Evolutionary conservation across 495 filamentous ascomycete genomes (phyloP), one percentile per base, ranked within the genome.

Genomic region (Chaetomium cochliodes): DNA sequence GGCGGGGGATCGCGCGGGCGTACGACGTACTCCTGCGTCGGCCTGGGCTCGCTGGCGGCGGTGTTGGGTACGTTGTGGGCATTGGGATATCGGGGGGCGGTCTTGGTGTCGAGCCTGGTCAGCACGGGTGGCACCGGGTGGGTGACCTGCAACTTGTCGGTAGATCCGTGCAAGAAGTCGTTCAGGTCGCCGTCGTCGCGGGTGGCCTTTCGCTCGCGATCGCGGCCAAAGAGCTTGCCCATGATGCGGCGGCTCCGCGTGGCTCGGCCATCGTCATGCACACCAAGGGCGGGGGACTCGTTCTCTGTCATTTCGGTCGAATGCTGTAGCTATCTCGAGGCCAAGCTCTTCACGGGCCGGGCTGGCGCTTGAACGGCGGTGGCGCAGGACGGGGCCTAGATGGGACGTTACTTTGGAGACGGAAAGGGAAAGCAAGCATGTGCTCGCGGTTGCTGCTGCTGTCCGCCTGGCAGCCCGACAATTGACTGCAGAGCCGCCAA

Each of bases 141-240:
- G 47, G 73, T 62, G 50, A 80, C 72, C 55, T 73, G 72, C 54
- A 81, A 58, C 20, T 71, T 75, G 68, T 82, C 79, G 11, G 77
- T 72, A 25, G 74, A 66, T 25, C 79, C 80, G 42, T 62, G 76
- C 11, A 82, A 69, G 63, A 82, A 82, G 68, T 78, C 76, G 53
- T 79, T 76, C 60, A 82, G 68, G 37, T 77, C 73, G 59, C 56
- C 57, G 55, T 78, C 73, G 61, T 78, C 77, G 58, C 71, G 74
- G 13, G 76, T 71, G 22, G 73, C 39, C 70, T 82, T 81, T 42
- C 72, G 74, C 1, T 80, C 71, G 12, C 72, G 72, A 53, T 72
- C 70, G 42, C 71, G 60, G 52, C 77, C 77, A 64, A 82, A 82
- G 33, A 82, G 69, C 72, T 80, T 81, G 50, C 80, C 80, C 76